Evolutionary conservation across 768 basidiomycete genomes (phyloP).

Genomic region (Saitozyma sp.): DNA sequence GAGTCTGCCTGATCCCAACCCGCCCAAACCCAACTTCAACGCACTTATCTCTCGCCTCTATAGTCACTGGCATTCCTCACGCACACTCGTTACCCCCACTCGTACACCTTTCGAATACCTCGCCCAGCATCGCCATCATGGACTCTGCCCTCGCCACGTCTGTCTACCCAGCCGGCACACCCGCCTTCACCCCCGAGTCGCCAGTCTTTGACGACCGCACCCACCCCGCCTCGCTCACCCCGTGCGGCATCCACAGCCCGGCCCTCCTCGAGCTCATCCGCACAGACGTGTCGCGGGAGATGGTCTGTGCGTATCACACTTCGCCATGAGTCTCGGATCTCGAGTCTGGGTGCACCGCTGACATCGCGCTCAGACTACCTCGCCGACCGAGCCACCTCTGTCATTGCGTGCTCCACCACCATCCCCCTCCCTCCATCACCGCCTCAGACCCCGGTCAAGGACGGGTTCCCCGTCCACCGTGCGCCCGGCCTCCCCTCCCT

Average conservation of each 20-base stretch:
- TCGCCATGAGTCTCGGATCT: background rate
- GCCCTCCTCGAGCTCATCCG: constrained; percentile 76
- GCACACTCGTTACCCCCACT: too few species aligned
- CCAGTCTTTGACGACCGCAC: constrained; percentile 48
- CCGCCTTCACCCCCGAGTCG: constrained; percentile 38
- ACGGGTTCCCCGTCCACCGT: constrained; percentile 39
- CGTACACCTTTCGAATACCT: too few species aligned
- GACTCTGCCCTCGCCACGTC: constrained; percentile 18
- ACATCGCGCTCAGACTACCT: constrained; percentile 59
- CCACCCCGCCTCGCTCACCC: constrained; percentile 48
- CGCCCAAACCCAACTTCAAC: too few species aligned
- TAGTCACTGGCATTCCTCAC: too few species aligned
- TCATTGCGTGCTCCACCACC: constrained; percentile 60
- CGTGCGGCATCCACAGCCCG: constrained; percentile 67
- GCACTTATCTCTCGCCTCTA: too few species aligned
- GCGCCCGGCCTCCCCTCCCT: constrained; percentile 63
- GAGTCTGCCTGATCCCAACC: too few species aligned
- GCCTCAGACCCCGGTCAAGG: constrained; percentile 64
- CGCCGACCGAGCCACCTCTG: constrained; percentile 71
- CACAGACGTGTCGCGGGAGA: constrained; percentile 74
- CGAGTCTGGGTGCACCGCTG: background rate
- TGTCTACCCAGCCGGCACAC: constrained; percentile 39
- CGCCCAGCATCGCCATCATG: too few species aligned
- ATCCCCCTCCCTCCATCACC: constrained; percentile 63
- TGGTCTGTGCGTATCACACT: constrained; percentile 62